Percentiles rank a stretch among this genome's conserved stretches.
These are phyloP conservation scores for Actinidia chinensis DNA, from an alignment of 179 eudicot species.

Conservation along the genomic window DNA sequence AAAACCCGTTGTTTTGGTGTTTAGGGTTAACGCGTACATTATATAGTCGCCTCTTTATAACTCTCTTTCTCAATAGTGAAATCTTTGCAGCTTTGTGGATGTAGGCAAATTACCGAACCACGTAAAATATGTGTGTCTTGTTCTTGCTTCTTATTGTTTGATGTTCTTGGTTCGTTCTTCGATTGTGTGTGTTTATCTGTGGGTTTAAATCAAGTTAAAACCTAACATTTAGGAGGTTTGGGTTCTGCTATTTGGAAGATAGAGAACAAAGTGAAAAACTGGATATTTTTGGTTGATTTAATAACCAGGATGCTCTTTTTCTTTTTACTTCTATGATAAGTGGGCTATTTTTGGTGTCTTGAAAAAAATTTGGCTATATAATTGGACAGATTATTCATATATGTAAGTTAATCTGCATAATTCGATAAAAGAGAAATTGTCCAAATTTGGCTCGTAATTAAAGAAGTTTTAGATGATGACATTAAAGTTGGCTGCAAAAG, in stretches of 20 bases:
- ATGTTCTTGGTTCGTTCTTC: too few relatives aligned
- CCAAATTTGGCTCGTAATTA: not conserved
- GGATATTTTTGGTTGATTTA: too few relatives aligned
- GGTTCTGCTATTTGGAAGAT: not conserved
- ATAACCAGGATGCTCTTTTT: not conserved
- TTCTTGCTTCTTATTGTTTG: too few relatives aligned
- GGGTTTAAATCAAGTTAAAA: too few relatives aligned
- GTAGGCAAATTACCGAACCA: too few relatives aligned
- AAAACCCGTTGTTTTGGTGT: too few relatives aligned
- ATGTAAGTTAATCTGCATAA: not conserved
- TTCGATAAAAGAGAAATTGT: not conserved
- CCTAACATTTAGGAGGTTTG: not conserved
- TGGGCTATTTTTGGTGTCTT: not conserved
- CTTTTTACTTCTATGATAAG: not conserved
- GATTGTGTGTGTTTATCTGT: too few relatives aligned
- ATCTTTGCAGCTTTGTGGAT: too few relatives aligned
- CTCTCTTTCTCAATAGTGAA: too few relatives aligned
- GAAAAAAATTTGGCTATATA: not conserved
- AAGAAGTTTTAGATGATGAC: not conserved
- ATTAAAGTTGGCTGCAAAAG: constrained; percentile 6
- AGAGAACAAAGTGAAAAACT: not conserved
- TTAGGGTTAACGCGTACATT: too few relatives aligned
- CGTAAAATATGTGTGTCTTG: too few relatives aligned
- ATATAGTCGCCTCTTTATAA: too few relatives aligned
- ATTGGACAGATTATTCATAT: not conserved